These are phyloP conservation scores for Nothophytophthora sp. DNA, from an alignment of 352 stramenopile species.

Conservation along the genomic window DNA sequence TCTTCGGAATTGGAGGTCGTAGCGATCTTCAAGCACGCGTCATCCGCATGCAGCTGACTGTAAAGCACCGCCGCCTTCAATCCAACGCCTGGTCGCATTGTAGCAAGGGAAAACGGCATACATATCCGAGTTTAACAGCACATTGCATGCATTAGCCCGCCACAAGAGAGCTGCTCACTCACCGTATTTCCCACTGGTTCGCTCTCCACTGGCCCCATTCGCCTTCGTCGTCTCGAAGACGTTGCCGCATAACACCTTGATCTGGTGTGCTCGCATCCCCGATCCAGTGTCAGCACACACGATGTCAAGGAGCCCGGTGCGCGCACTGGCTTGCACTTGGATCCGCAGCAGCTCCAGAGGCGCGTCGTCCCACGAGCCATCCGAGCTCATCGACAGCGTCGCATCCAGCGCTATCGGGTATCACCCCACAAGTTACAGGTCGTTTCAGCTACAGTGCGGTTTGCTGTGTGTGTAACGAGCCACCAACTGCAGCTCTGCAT, in stretches of 20 bases:
- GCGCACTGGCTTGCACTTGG: conserved; percentile 25
- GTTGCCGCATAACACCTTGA: conserved; percentile 66
- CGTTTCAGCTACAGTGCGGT: background rate
- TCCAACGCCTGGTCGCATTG: conserved; percentile 54
- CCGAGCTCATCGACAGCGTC: conserved; percentile 27
- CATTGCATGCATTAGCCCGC: background rate
- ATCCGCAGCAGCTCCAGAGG: conserved; percentile 50
- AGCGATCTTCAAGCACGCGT: conserved; percentile 54
- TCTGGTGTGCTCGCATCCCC: conserved; percentile 65
- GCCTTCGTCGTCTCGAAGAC: conserved; percentile 74
- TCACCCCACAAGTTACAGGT: background rate
- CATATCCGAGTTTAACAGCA: background rate
- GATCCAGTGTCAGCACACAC: conserved; percentile 79
- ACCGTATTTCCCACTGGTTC: conserved; percentile 72
- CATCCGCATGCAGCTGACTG: conserved; percentile 49
- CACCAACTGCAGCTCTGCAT: too few relatives aligned
- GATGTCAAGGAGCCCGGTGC: conserved; percentile 48
- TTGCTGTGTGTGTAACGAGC: background rate
- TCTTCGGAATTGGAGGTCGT: conserved; percentile 62
- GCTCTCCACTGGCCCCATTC: background rate
- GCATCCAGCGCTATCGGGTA: conserved; percentile 56
- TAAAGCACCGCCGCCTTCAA: conserved; percentile 80
- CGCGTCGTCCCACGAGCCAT: conserved; percentile 22
- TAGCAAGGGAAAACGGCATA: too few relatives aligned
- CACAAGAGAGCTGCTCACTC: background rate